A percentile compares a stretch with the other conserved stretches of the same genome.
Conservation (phyloP, 169 alveolate species). For the Plasmodium cynomolgi region DNA sequence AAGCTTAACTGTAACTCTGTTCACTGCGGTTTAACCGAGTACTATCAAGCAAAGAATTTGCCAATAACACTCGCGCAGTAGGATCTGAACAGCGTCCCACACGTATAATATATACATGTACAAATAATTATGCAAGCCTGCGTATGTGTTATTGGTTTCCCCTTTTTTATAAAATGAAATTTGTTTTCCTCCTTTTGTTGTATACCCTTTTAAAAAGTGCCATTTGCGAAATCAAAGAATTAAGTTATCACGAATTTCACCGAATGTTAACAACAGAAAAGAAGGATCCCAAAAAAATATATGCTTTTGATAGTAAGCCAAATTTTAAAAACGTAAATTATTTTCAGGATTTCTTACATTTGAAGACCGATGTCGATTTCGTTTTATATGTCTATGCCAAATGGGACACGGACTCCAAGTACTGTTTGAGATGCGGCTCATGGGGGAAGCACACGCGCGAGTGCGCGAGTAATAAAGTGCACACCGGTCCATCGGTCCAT, state of each 20-base stretch:
- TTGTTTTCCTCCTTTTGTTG: slow-evolving; percentile 19
- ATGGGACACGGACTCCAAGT: slow-evolving; percentile 75
- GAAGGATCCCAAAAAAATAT: slow-evolving; percentile 49
- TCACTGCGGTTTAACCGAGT: neutral
- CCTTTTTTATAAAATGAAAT: slow-evolving; percentile 34
- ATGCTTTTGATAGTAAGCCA: slow-evolving; percentile 14
- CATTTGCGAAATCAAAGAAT: slow-evolving; percentile 47
- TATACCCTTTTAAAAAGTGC: slow-evolving; percentile 23
- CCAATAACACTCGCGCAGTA: neutral
- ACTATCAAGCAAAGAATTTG: neutral
- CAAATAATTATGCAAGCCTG: neutral
- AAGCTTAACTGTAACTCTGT: neutral
- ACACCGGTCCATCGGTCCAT: too few relatives aligned
- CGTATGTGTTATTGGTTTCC: neutral
- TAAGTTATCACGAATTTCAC: slow-evolving; percentile 49
- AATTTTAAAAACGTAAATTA: slow-evolving; percentile 10
- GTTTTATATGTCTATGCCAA: slow-evolving; percentile 73
- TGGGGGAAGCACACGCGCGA: too few relatives aligned
- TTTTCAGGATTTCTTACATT: slow-evolving; percentile 27
- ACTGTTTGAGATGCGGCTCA: neutral
- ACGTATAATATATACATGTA: neutral
- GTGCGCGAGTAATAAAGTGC: neutral
- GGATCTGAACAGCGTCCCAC: neutral
- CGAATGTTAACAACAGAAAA: slow-evolving; percentile 57
- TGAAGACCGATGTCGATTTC: slow-evolving; percentile 58